Evolutionary conservation across 2,329 filamentous ascomycete species (phyloP).

Genomic region (Trichoderma hamatum): DNA sequence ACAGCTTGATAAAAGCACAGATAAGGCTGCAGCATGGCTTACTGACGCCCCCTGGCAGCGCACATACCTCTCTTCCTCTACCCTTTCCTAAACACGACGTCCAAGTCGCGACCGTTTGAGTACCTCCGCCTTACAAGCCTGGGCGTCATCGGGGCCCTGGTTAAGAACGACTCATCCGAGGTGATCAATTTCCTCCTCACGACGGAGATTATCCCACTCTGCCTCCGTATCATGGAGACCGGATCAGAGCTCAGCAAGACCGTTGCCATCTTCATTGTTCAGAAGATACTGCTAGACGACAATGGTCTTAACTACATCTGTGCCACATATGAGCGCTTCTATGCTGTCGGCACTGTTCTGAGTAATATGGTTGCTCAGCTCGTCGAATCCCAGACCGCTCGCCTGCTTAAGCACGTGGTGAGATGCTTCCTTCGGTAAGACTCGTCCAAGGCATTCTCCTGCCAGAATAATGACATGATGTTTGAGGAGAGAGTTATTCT

Average conservation of each 20-base stretch:
- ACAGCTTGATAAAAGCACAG: neutral
- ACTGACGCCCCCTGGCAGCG: constrained; percentile 55
- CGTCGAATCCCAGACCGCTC: constrained; percentile 95
- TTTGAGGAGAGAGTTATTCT: constrained; percentile 20
- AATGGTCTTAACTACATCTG: constrained; percentile 98
- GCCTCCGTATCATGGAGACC: constrained; percentile 98
- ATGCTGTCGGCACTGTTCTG: constrained; percentile 93
- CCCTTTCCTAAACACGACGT: constrained; percentile 97
- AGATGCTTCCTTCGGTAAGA: constrained; percentile 92
- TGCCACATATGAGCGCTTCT: constrained; percentile 97
- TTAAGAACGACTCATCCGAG: constrained; percentile 98
- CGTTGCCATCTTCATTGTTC: constrained; percentile 98
- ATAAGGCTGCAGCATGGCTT: constrained; percentile 2
- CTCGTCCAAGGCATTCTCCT: neutral
- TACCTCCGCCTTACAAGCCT: constrained; percentile 94
- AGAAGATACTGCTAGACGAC: constrained; percentile 97
- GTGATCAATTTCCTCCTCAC: constrained; percentile 99
- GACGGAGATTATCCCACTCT: constrained; percentile 97
- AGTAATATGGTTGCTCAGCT: constrained; percentile 99
- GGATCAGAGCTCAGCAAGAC: constrained; percentile 98
- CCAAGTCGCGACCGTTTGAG: constrained; percentile 95
- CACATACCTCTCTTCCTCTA: constrained; percentile 98
- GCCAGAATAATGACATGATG: neutral
- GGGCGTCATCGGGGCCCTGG: constrained; percentile 92
- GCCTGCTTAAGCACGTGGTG: constrained; percentile 95